Conservation (phyloP, 192 early-diverging fungal species). For the Umbelopsis sp. region DNA sequence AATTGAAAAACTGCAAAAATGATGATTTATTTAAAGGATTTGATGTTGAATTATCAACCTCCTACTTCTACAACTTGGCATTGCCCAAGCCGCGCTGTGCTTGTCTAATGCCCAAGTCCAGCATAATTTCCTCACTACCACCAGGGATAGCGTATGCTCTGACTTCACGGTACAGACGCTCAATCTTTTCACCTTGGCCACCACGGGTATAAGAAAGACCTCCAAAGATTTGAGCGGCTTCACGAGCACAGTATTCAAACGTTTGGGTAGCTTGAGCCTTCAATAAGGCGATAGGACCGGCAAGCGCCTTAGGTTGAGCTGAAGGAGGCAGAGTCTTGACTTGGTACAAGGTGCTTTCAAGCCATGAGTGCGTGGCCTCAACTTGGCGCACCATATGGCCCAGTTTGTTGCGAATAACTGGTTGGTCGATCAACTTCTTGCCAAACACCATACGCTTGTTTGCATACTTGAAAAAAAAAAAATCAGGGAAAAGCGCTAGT, state of each 20-base stretch:
- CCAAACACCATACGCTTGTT: conserved; percentile 95
- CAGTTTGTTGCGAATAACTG: conserved; percentile 90
- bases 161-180: conserved; percentile 86
- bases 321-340: conserved; percentile 62
- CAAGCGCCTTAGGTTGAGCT: conserved; percentile 69
- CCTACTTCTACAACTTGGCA: not conserved
- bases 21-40: not conserved
- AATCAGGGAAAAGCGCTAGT: not conserved
- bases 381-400: conserved; percentile 87
- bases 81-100: conserved; percentile 44
- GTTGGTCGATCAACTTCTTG: conserved; percentile 85
- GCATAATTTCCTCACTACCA: conserved; percentile 80
- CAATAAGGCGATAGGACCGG: conserved; percentile 82
- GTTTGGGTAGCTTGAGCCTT: conserved; percentile 86
- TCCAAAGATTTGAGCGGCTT: conserved; percentile 88
- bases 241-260: conserved; percentile 85
- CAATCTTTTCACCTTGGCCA: conserved; percentile 72
- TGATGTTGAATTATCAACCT: too few species aligned
- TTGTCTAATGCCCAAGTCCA: conserved; percentile 64
- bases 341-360: conserved; percentile 78
- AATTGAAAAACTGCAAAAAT: too few species aligned
- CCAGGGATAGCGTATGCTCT: conserved; percentile 85
- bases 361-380: conserved; percentile 85
- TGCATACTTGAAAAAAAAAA: conserved; percentile 68
- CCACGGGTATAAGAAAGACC: conserved; percentile 77